Evolutionary conservation across 202 grass and related monocot genomes (phyloP), one percentile per base, ranked within the genome.

Genomic region (Brachypodium distachyon): DNA sequence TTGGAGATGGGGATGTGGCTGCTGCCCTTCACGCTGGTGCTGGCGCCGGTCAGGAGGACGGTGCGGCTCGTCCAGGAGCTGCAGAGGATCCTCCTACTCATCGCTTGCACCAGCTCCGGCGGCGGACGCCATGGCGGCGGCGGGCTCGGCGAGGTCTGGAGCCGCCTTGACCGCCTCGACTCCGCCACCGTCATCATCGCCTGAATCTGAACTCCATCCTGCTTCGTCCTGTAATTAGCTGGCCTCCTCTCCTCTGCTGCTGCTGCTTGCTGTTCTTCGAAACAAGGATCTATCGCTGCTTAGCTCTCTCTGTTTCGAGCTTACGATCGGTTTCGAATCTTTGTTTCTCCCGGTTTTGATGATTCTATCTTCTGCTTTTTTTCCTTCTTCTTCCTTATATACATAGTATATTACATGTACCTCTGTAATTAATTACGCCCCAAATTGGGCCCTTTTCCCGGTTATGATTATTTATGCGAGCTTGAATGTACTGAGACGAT

Each of bases 1-100:
- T 36, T 93, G 62, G 90, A 93, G 72, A 37, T 97, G 79, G 90
- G 87, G 50, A 73, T 97, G 52, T 97, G 90, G 86, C 41, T 85
- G 43, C 75, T 97, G 59, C 90, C 93, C 8, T 84, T 97, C 49
- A 97, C 85, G 26, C 85, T 97, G 55, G 14, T 90, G 34, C 42
- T 97, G 21, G 80, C 85, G 67, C 93, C 93, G 43, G 55, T 82
- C 43, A 66, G 93, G 50, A 80, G 80, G 49, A 38, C 93, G 36
- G 87, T 90, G 85, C 65, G 74, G 27, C 61, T 87, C 38, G 73
- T 97, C 13, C 34, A 52, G 10, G 79, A 77, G 83, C 70, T 97
- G 69, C 90, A 93, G 68, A 75, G 53, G 52, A 61, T 97, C 34
- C 41, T 77, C 76, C 76, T 80, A 81, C 14, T 52, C 86, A n/a